phyloP scores from a whole-genome alignment of 108 stramenopile species.

The Discostella pseudostelligera region DNA sequence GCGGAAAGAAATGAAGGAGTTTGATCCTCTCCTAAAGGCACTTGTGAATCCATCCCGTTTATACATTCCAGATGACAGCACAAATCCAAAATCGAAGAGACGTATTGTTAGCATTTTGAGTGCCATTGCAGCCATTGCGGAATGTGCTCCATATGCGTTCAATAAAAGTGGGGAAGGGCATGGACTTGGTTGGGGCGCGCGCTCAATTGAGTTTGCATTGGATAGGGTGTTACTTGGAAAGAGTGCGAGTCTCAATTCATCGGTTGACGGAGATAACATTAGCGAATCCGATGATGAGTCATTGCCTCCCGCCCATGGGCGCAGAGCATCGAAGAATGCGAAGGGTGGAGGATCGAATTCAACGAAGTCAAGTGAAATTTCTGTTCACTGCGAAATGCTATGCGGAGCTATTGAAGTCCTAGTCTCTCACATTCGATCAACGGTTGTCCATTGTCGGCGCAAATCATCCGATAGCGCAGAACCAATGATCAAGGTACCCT shows the following conservation, averaged over 20 bases:
- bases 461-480: conserved; percentile 10
- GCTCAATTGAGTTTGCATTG: conserved; percentile 64
- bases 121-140: conserved; percentile 67
- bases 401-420: conserved; percentile 81
- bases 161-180: conserved; percentile 37
- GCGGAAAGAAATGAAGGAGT: conserved; percentile 41
- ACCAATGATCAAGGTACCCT: conserved; percentile 26
- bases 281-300: conserved; percentile 44
- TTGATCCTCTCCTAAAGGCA: conserved; percentile 55
- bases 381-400: conserved; percentile 56
- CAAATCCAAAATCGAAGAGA: conserved; percentile 43
- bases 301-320: conserved; percentile 30
- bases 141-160: conserved; percentile 66
- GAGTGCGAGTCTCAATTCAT: conserved; percentile 15
- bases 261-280: conserved; percentile 35
- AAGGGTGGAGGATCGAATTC: conserved; percentile 18
- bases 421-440: conserved; percentile 63
- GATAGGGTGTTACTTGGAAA: conserved; percentile 59
- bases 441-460: conserved; percentile 28
- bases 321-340: conserved; percentile 11
- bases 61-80: conserved; percentile 41
- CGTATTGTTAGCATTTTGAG: conserved; percentile 59
- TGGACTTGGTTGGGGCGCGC: conserved; percentile 47
- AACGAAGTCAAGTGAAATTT: conserved; percentile 50
- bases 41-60: conserved; percentile 63